A percentile compares a stretch with the other conserved stretches of the same genome.
Conservation (phyloP, 441 rosid genomes). For the Biscutella auriculata region DNA sequence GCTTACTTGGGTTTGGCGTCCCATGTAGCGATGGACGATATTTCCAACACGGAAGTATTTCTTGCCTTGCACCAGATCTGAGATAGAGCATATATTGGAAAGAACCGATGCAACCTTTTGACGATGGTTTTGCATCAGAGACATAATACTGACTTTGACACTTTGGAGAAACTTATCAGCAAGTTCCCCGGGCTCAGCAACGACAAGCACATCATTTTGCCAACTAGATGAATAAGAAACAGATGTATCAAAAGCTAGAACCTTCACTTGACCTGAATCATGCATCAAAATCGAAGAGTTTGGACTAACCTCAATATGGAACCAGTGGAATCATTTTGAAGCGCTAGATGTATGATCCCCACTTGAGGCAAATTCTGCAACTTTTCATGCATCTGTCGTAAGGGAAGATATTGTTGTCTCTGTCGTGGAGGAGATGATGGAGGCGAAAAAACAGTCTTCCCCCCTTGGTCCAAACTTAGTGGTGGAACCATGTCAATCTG, state of each 20-base stretch:
- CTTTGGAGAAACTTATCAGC: conserved; percentile 78
- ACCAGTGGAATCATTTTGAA: conserved; percentile 75
- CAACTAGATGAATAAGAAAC: conserved; percentile 26
- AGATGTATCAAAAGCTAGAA: neutral
- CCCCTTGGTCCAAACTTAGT: conserved; percentile 72
- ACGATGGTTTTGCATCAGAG: conserved; percentile 39
- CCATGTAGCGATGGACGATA: conserved; percentile 73
- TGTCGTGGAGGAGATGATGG: conserved; percentile 66
- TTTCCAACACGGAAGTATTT: conserved; percentile 86
- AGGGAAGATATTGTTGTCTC: conserved; percentile 59
- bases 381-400: conserved; percentile 79
- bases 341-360: conserved; percentile 81
- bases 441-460: conserved; percentile 48
- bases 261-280: neutral
- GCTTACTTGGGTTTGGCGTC: conserved; percentile 81
- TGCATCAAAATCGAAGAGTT: neutral
- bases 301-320: conserved; percentile 63
- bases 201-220: conserved; percentile 97
- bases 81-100: conserved; percentile 55
- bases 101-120: conserved; percentile 45
- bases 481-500: conserved; percentile 88
- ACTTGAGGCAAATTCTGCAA: conserved; percentile 83
- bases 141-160: conserved; percentile 66
- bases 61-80: conserved; percentile 54
- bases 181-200: conserved; percentile 94